A percentile compares a stretch with the other conserved stretches of the same genome.
phyloP scores from a whole-genome alignment of 2,329 filamentous ascomycete species.

The Paraphoma chrysanthemicola region DNA sequence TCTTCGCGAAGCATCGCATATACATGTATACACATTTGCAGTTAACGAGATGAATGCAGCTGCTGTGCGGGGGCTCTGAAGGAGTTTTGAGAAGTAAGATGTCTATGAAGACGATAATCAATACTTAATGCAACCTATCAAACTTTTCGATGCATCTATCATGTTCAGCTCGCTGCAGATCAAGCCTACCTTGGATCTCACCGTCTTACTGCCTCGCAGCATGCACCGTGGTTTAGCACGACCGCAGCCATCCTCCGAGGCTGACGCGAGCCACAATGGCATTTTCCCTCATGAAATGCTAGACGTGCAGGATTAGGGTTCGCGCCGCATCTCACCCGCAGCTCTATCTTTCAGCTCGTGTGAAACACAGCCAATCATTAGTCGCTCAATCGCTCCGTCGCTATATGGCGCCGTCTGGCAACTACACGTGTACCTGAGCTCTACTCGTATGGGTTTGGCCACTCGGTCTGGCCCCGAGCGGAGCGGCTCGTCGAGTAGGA shows the following conservation, averaged over 20 bases:
- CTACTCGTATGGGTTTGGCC: background rate
- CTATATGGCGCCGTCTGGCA: background rate
- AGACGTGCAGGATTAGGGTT: slow-evolving; percentile 4
- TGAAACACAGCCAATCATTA: slow-evolving; percentile 10
- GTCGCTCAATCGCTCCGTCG: background rate
- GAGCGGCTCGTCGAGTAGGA: background rate
- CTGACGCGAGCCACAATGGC: background rate
- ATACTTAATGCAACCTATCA: background rate
- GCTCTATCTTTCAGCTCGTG: slow-evolving; percentile 8
- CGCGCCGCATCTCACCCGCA: slow-evolving; percentile 17
- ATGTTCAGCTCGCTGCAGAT: background rate
- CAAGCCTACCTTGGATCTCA: background rate
- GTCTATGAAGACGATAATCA: background rate
- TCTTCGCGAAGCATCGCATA: too few relatives aligned
- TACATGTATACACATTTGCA: background rate
- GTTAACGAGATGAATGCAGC: background rate
- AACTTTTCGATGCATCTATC: too few relatives aligned
- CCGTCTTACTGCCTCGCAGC: background rate
- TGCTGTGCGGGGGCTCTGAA: background rate
- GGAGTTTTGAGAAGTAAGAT: background rate
- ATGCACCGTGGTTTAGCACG: background rate
- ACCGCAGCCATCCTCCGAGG: background rate
- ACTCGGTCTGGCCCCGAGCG: background rate
- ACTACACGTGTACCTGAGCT: slow-evolving; percentile 10
- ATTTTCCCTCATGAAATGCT: background rate